phyloP scores from a whole-genome alignment of 768 basidiomycete species.

The Coprinopsis marcescibilis region DNA sequence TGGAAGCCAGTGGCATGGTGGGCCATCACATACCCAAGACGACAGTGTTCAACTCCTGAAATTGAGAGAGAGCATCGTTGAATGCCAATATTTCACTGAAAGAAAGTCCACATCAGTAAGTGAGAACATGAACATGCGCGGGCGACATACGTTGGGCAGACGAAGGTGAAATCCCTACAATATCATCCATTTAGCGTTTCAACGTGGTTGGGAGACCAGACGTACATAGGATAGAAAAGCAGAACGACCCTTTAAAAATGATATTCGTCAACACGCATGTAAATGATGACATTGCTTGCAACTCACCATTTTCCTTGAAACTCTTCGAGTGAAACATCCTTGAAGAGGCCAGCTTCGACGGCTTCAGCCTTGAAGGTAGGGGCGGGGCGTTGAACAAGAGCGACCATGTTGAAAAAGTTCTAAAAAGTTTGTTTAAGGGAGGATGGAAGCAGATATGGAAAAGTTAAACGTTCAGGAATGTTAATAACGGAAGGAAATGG shows the following conservation, averaged over 20 bases:
- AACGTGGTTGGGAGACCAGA: slow-evolving; percentile 2
- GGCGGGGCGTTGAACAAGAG: slow-evolving; percentile 77
- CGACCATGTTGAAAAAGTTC: slow-evolving; percentile 37
- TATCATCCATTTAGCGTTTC: background rate
- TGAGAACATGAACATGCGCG: background rate
- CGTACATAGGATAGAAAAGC: slow-evolving; percentile 91
- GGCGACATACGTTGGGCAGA: slow-evolving; percentile 69
- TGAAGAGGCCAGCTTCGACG: slow-evolving; percentile 73
- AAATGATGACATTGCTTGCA: background rate
- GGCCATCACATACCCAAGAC: slow-evolving; percentile 59
- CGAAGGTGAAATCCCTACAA: slow-evolving; percentile 77
- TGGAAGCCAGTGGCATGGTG: background rate
- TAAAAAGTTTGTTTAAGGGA: too few relatives aligned
- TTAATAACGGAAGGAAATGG: too few relatives aligned
- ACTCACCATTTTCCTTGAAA: slow-evolving; percentile 79
- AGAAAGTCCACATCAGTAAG: background rate
- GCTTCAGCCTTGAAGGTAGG: slow-evolving; percentile 73
- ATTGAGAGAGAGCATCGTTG: slow-evolving; percentile 77
- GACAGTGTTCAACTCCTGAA: slow-evolving; percentile 65
- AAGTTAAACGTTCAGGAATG: too few relatives aligned
- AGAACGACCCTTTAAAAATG: slow-evolving; percentile 68
- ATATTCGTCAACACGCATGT: slow-evolving; percentile 8
- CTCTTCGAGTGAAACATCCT: slow-evolving; percentile 67
- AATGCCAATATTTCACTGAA: slow-evolving; percentile 85
- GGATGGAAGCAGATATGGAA: too few relatives aligned